Evolutionary conservation across 2,329 filamentous ascomycete genomes (phyloP).

Genomic region (Talaromyces amestolkiae): DNA sequence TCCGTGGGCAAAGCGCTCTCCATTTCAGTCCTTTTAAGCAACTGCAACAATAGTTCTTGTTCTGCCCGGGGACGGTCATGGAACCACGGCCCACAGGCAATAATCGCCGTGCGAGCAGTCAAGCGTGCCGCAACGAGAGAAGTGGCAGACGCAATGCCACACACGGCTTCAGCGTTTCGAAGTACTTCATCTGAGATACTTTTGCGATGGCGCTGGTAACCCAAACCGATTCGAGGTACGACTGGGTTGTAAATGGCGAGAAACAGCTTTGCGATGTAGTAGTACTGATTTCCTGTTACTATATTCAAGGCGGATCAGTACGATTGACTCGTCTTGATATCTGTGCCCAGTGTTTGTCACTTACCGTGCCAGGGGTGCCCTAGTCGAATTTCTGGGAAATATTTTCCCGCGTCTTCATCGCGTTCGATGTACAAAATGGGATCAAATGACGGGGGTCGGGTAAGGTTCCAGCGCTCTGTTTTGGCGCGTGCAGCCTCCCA

Average conservation of each 20-base stretch:
- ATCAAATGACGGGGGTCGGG: conserved; percentile 25
- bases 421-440: conserved; percentile 23
- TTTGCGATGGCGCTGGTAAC: conserved; percentile 14
- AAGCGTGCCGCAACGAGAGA: conserved; percentile 21
- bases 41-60: conserved; percentile 25
- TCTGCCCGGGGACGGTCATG: conserved; percentile 23
- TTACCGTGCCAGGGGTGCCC: conserved; percentile 29
- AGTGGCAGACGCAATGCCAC: conserved; percentile 27
- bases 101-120: conserved; percentile 24
- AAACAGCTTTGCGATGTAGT: conserved; percentile 17
- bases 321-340: not conserved
- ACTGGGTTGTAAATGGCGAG: conserved; percentile 21
- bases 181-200: conserved; percentile 21
- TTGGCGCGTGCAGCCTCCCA: conserved; percentile 15
- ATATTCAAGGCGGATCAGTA: conserved; percentile 5
- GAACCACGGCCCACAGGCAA: conserved; percentile 28
- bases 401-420: conserved; percentile 20
- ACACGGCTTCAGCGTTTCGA: conserved; percentile 26
- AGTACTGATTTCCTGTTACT: conserved; percentile 20
- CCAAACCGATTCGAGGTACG: conserved; percentile 16
- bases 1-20: conserved; percentile 38
- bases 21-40: conserved; percentile 24
- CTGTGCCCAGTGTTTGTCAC: not conserved
- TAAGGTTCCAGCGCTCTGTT: conserved; percentile 23
- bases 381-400: conserved; percentile 27